Percentiles rank a stretch among this genome's conserved stretches.
phyloP scores from a whole-genome alignment of 2,329 filamentous ascomycete species.

The Didymella pinodella region DNA sequence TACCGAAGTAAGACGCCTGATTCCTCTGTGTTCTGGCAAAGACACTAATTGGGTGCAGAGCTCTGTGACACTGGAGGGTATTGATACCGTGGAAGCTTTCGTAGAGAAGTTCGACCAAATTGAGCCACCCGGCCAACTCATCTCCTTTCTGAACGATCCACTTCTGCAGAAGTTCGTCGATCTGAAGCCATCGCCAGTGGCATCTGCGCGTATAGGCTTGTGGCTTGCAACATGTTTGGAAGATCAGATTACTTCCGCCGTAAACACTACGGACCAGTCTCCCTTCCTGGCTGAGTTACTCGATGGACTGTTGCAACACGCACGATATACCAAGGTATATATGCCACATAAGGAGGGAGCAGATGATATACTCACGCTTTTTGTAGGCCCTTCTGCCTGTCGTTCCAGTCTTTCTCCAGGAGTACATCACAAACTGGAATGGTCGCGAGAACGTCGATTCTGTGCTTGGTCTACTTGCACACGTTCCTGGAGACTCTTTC shows the following conservation, averaged over 20 bases:
- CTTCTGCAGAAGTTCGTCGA: slow-evolving; percentile 78
- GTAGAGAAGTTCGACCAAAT: slow-evolving; percentile 78
- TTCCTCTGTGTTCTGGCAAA: neutral
- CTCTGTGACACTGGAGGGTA: slow-evolving; percentile 72
- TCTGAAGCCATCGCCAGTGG: slow-evolving; percentile 52
- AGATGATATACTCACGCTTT: neutral
- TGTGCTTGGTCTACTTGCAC: slow-evolving; percentile 62
- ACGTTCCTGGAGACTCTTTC: slow-evolving; percentile 60
- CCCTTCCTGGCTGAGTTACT: slow-evolving; percentile 44
- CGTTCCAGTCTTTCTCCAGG: slow-evolving; percentile 43
- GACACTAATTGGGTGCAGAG: slow-evolving; percentile 35
- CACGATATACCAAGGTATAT: slow-evolving; percentile 48
- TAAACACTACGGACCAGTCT: slow-evolving; percentile 25
- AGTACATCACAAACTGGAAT: slow-evolving; percentile 50
- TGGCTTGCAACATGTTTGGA: slow-evolving; percentile 51
- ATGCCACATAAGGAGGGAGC: neutral
- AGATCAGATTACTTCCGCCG: slow-evolving; percentile 42
- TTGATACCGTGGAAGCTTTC: slow-evolving; percentile 74
- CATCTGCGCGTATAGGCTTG: slow-evolving; percentile 43
- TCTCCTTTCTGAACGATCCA: slow-evolving; percentile 77
- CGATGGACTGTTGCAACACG: slow-evolving; percentile 43
- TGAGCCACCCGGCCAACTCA: slow-evolving; percentile 81
- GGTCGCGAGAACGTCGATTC: slow-evolving; percentile 41
- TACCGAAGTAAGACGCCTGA: slow-evolving; percentile 60
- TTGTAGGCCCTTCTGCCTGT: slow-evolving; percentile 43